Evolutionary conservation across 2,329 filamentous ascomycete genomes (phyloP).

Genomic region (Aspergillus flavus): DNA sequence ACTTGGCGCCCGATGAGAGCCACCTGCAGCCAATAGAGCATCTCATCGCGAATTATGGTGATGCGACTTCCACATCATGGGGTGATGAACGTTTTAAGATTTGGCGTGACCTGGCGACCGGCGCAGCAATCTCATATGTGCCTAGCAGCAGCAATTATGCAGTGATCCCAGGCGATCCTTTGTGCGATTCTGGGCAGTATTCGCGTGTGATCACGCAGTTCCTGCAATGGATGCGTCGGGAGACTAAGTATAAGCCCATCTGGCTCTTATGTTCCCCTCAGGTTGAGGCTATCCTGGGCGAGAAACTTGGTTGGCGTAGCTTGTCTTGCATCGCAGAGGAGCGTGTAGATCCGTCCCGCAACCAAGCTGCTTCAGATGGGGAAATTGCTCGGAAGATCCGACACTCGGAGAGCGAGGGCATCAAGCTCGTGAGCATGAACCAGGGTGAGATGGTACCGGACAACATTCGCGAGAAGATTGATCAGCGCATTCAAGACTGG

Average conservation of each 20-base stretch:
- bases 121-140: conserved; percentile 83
- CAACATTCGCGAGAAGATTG: conserved; percentile 69
- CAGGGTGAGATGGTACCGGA: conserved; percentile 65
- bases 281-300: conserved; percentile 77
- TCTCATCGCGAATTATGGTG: conserved; percentile 92
- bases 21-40: conserved; percentile 76
- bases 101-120: conserved; percentile 78
- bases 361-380: conserved; percentile 65
- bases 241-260: conserved; percentile 73
- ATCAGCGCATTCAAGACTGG: conserved; percentile 78
- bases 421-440: conserved; percentile 75
- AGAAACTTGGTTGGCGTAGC: conserved; percentile 82
- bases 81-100: conserved; percentile 85
- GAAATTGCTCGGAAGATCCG: conserved; percentile 75
- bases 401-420: conserved; percentile 77
- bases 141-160: conserved; percentile 71
- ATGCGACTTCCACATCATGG: conserved; percentile 93
- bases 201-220: conserved; percentile 72
- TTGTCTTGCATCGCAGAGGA: conserved; percentile 88
- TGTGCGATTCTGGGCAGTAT: conserved; percentile 80
- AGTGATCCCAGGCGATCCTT: conserved; percentile 83
- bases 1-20: conserved; percentile 49
- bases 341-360: conserved; percentile 74
- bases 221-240: conserved; percentile 72
- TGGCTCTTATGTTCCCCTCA: conserved; percentile 86